Conservation (phyloP, 345 rosid species). For the Heritiera fomes region DNA sequence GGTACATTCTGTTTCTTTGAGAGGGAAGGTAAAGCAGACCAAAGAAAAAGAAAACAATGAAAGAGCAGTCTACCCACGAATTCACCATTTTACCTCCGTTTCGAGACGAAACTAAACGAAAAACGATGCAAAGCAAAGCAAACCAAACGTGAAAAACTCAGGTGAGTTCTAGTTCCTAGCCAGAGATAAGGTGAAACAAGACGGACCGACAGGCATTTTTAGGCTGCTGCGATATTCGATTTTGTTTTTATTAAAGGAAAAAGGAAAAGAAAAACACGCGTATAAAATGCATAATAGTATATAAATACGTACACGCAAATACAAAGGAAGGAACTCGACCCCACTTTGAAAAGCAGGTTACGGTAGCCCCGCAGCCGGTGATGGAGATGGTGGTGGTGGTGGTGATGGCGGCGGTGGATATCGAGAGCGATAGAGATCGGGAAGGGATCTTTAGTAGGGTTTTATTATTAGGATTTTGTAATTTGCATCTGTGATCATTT, state of each 20-base stretch:
- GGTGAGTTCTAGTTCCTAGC: background rate
- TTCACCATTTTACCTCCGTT: background rate
- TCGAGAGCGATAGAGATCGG: conserved; percentile 1
- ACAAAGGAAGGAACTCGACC: background rate
- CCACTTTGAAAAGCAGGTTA: background rate
- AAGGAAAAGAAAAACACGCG: background rate
- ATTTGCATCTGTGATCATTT: background rate
- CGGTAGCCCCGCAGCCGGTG: conserved; percentile 3
- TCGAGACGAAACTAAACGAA: background rate
- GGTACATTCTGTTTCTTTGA: background rate
- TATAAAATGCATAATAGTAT: background rate
- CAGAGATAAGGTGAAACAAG: background rate
- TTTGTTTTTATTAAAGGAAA: background rate
- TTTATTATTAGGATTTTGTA: background rate
- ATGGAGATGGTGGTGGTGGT: too few species aligned
- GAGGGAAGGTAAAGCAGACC: background rate
- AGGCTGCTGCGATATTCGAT: background rate
- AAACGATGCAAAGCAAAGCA: background rate
- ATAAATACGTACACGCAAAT: background rate
- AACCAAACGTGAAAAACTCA: background rate
- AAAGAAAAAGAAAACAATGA: background rate
- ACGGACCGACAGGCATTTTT: background rate
- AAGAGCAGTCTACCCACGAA: background rate
- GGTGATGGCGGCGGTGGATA: background rate
- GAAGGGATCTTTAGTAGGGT: background rate